Base-by-base conservation (phyloP, 2,329 filamentous ascomycete species). In the Fusarium buxicola region DNA sequence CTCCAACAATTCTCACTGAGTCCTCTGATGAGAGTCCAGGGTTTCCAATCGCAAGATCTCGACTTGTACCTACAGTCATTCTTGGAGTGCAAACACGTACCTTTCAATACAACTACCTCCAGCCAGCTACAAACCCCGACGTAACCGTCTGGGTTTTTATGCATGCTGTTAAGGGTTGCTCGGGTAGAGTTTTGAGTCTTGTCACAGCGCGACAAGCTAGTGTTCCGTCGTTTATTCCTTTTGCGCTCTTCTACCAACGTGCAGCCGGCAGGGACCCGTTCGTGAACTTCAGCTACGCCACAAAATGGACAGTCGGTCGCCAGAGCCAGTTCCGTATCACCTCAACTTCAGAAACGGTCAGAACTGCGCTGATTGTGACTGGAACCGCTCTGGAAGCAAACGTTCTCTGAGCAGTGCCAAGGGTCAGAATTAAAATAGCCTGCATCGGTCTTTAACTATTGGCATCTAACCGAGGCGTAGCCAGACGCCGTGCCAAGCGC, bases 281-380 rank as follows among this genome's bases (percentile, higher is more conserved):
- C 43, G 43, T 16, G 12, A 25, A 18, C 28, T 45, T 7, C 28
- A 32, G 43, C 16, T 45, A 18, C 43, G 43, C 43, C 18, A 8
- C 28, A 45, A 45, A n/a, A 13, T 32, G 4, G 30, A 45, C 43
- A 21, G 25, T 9, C 28, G 28, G 28, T 45, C 43, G 8, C 43
- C 34, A 16, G 31, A 28, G 9, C 13, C 28, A 13, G 10, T 45
- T 3, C 43, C 43, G 7, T 45, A 45, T 30, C 16, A 32, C 28
- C 31, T 45, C 43, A 45, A 45, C 21, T 12, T 45, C 28, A 24
- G 30, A 10, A 45, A 32, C 30, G 39, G 45, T 9, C 45, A 48
- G 35, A 48, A 48, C 24, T 48, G 45, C 8, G 45, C 38, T 39
- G 35, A 45, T 30, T 45, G 43, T 34, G 43, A 45, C 21, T 45